Conservation (phyloP, 2,329 filamentous ascomycete genomes). For the Fusarium sp. region DNA sequence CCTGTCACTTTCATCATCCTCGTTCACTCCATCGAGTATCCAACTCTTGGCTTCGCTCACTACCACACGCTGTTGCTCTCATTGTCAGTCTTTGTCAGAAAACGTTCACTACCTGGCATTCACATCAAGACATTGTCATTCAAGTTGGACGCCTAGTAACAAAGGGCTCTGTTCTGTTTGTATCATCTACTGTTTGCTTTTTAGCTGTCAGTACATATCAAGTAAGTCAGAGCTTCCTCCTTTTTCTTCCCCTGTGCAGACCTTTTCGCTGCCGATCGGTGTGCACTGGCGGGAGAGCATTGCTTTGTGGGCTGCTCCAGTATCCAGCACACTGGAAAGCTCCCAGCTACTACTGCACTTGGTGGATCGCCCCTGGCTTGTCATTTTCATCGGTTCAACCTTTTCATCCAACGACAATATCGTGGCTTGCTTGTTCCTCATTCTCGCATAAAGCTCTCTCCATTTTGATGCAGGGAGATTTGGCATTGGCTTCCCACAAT, state of each 20-base stretch:
- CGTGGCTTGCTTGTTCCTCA: neutral
- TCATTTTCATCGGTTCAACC: neutral
- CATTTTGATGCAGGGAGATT: neutral
- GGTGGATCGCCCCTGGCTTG: neutral
- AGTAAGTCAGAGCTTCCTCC: conserved; percentile 43
- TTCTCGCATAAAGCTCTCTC: neutral
- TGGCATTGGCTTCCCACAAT: conserved; percentile 37
- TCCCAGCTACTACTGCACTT: neutral
- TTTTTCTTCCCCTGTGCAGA: neutral
- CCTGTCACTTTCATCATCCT: conserved; percentile 9
- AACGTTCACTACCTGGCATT: conserved; percentile 22
- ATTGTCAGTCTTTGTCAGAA: conserved; percentile 12
- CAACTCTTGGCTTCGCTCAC: conserved; percentile 7
- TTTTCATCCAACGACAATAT: neutral
- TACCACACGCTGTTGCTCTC: conserved; percentile 3
- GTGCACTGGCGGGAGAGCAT: neutral
- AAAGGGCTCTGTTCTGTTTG: conserved; percentile 49
- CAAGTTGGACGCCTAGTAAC: conserved; percentile 36
- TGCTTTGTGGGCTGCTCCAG: neutral
- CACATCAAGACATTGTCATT: conserved; percentile 7
- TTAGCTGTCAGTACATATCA: conserved; percentile 42
- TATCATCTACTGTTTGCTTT: conserved; percentile 50
- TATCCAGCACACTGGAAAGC: too few relatives aligned
- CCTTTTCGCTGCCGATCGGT: neutral
- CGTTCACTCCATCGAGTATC: conserved; percentile 11